Evolutionary conservation across 345 rosid genomes (phyloP).

Genomic region (Euphorbia lathyris): DNA sequence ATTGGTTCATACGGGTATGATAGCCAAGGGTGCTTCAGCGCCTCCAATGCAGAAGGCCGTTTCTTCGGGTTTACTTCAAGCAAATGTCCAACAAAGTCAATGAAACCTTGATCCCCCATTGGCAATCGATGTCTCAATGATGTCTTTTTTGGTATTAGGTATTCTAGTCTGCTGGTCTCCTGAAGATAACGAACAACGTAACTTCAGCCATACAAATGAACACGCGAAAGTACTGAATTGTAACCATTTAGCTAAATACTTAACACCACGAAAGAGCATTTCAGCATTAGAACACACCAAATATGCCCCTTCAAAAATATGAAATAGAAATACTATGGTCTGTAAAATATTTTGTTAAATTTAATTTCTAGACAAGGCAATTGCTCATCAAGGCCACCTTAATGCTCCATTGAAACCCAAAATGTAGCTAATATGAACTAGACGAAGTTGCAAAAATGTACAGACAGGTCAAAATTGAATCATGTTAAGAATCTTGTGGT

Average conservation of each 20-base stretch:
- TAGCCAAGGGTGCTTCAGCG: conserved; percentile 94
- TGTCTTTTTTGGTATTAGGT: conserved; percentile 85
- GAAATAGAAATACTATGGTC: no score
- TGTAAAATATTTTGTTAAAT: not conserved
- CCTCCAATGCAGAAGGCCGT: conserved; percentile 86
- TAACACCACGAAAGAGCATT: not conserved
- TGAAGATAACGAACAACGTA: conserved; percentile 28
- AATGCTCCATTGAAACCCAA: not conserved
- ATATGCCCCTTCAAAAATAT: not conserved
- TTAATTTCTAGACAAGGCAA: not conserved
- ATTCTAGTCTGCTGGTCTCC: conserved; percentile 84
- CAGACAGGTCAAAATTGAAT: not conserved
- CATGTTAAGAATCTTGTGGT: not conserved
- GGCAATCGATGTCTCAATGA: conserved; percentile 84
- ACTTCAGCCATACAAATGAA: not conserved
- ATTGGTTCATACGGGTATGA: conserved; percentile 88
- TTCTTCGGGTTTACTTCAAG: conserved; percentile 88
- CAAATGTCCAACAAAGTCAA: conserved; percentile 79
- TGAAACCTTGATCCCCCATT: conserved; percentile 98
- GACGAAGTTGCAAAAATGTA: not conserved
- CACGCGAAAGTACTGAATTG: not conserved
- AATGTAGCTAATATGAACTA: not conserved
- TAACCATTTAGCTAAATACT: not conserved
- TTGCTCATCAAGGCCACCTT: not conserved
- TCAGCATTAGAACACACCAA: not conserved